phyloP scores from a whole-genome alignment of 371 early-diverging fungal genomes.

The Entomophthora muscae region DNA sequence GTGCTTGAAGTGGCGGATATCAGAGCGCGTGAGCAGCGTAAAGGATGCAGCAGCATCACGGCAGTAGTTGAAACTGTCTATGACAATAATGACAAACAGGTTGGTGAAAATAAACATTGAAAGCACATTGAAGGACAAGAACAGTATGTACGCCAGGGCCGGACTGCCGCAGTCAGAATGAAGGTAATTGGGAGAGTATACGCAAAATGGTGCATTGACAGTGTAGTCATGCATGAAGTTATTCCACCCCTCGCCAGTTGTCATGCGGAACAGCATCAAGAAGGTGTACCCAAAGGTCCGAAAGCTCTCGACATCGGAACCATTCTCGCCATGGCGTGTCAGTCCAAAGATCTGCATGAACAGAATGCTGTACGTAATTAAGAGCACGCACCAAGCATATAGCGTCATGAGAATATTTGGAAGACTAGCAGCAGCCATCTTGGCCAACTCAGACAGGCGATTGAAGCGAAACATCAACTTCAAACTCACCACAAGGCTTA shows the following conservation, averaged over 20 bases:
- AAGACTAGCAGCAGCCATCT: slow-evolving; percentile 2
- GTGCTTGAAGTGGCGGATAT: no score
- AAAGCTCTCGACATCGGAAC: slow-evolving; percentile 36
- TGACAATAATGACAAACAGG: slow-evolving; percentile 48
- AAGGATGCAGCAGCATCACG: slow-evolving; percentile 42
- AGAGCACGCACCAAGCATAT: slow-evolving; percentile 38
- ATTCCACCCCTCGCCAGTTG: no score
- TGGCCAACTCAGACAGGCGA: not conserved
- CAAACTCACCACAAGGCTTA: not conserved
- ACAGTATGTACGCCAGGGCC: no score
- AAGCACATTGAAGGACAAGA: no score
- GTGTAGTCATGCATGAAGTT: no score
- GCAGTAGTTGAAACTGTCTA: slow-evolving; percentile 49
- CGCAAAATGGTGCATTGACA: slow-evolving; percentile 36
- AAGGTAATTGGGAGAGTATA: slow-evolving; percentile 25
- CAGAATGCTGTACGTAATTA: slow-evolving; percentile 52
- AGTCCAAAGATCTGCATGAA: slow-evolving; percentile 49
- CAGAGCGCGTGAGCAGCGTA: slow-evolving; percentile 37
- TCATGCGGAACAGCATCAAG: no score
- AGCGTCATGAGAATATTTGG: not conserved
- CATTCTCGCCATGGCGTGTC: slow-evolving; percentile 36
- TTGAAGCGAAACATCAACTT: not conserved
- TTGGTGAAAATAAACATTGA: slow-evolving; percentile 48
- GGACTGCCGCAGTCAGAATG: slow-evolving; percentile 43
- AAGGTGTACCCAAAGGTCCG: slow-evolving; percentile 29